phyloP scores from a whole-genome alignment of 2,329 filamentous ascomycete species.

The Didymella pinodella region DNA sequence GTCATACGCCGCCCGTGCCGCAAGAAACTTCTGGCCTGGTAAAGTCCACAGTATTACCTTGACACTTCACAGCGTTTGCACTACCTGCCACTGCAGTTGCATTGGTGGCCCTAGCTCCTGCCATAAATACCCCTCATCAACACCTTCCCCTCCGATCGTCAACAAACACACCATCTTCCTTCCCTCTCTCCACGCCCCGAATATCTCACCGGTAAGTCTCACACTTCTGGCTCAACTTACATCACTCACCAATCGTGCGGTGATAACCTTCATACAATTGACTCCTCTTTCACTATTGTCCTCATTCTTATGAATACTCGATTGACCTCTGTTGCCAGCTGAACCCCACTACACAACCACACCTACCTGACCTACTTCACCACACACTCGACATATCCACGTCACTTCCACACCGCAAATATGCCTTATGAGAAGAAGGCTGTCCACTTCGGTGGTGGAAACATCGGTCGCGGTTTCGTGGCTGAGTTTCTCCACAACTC shows the following conservation, averaged over 20 bases:
- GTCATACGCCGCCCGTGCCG: conserved; percentile 36
- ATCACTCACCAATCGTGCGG: background rate
- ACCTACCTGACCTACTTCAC: conserved; percentile 1
- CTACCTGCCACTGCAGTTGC: conserved; percentile 20
- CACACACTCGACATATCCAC: conserved; percentile 5
- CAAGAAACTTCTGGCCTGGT: conserved; percentile 32
- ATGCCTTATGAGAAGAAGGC: conserved; percentile 58
- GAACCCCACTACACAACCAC: conserved; percentile 8
- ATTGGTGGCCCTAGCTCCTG: conserved; percentile 27
- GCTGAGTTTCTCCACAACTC: conserved; percentile 84
- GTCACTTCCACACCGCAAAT: conserved; percentile 24
- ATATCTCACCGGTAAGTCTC: conserved; percentile 9
- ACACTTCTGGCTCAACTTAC: background rate
- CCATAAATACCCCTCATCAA: conserved; percentile 29
- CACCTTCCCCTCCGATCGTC: conserved; percentile 19
- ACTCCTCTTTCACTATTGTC: background rate
- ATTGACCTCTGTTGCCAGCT: conserved; percentile 12
- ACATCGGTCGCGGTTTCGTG: conserved; percentile 61
- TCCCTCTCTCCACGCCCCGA: conserved; percentile 17
- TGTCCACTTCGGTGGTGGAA: conserved; percentile 62
- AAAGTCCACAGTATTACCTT: conserved; percentile 25
- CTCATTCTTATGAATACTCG: background rate
- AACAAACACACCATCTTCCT: conserved; percentile 36
- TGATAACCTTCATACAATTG: background rate
- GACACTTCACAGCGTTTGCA: conserved; percentile 18